Evolutionary conservation across 345 rosid genomes (phyloP).

Genomic region (Hibiscus syriacus): DNA sequence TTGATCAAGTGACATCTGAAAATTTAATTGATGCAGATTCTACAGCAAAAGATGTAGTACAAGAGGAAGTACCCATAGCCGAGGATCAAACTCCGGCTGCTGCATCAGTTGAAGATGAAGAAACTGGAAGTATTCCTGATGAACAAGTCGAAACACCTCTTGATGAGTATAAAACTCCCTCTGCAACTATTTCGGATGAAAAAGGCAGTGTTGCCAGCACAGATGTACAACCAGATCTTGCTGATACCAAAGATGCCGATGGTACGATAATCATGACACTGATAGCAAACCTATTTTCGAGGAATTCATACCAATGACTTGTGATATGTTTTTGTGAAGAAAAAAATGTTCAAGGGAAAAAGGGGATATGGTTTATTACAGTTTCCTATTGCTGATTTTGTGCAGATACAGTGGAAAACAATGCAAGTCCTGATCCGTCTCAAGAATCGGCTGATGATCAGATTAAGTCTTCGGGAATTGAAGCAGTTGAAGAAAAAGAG

Average conservation of each 20-base stretch:
- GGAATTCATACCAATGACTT: neutral
- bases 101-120: constrained; percentile 29
- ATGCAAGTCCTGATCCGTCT: constrained; percentile 28
- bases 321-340: neutral
- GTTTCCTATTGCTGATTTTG: constrained; percentile 7
- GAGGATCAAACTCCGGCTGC: constrained; percentile 23
- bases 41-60: constrained; percentile 16
- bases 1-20: constrained; percentile 35
- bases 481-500: constrained; percentile 22
- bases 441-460: constrained; percentile 22
- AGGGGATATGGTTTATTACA: neutral
- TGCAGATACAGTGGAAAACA: constrained; percentile 28
- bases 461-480: constrained; percentile 28
- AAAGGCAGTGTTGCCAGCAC: constrained; percentile 24
- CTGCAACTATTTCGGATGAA: neutral
- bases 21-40: constrained; percentile 24
- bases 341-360: neutral
- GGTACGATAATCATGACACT: constrained; percentile 19
- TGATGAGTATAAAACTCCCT: constrained; percentile 4
- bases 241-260: constrained; percentile 25
- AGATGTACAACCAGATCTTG: constrained; percentile 25
- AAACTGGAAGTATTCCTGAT: constrained; percentile 22
- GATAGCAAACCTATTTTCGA: neutral
- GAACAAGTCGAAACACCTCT: constrained; percentile 10
- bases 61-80: constrained; percentile 17